phyloP scores from a whole-genome alignment of 2,329 filamentous ascomycete species.

The Penicillium glabrum region DNA sequence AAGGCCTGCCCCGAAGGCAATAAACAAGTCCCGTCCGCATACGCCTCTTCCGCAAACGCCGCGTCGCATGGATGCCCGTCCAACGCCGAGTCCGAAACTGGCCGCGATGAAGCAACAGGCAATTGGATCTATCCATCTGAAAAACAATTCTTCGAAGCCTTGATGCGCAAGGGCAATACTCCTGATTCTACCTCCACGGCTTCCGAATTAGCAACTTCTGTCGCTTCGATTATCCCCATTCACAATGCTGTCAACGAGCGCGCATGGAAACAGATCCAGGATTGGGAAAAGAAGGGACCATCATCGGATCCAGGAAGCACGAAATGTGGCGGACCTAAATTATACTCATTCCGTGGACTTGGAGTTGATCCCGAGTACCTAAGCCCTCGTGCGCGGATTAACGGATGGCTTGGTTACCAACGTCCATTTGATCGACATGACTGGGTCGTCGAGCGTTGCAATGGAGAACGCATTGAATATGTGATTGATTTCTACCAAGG shows the following conservation, averaged over 20 bases:
- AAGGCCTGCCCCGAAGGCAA: constrained; percentile 22
- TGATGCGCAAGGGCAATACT: constrained; percentile 85
- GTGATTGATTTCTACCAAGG: constrained; percentile 98
- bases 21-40: constrained; percentile 31
- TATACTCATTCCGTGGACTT: constrained; percentile 78
- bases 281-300: constrained; percentile 75
- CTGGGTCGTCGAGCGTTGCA: constrained; percentile 94
- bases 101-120: constrained; percentile 66
- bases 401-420: constrained; percentile 82
- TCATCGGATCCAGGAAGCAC: constrained; percentile 56
- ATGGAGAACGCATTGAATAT: constrained; percentile 73
- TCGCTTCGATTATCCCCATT: constrained; percentile 90
- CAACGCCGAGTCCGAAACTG: constrained; percentile 77
- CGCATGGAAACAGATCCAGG: constrained; percentile 87
- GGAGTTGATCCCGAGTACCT: constrained; percentile 54
- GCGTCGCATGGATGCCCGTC: constrained; percentile 50
- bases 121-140: constrained; percentile 99
- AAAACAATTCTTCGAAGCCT: constrained; percentile 96
- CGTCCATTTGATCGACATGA: constrained; percentile 94
- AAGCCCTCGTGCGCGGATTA: constrained; percentile 80
- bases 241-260: constrained; percentile 98
- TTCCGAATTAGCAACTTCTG: constrained; percentile 62
- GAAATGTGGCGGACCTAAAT: constrained; percentile 73
- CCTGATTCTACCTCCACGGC: constrained; percentile 50
- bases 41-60: constrained; percentile 30